A percentile compares a stretch with the other conserved stretches of the same genome.
Evolutionary conservation across 306 rosid species (phyloP).

Genomic region (Albizia julibrissin): DNA sequence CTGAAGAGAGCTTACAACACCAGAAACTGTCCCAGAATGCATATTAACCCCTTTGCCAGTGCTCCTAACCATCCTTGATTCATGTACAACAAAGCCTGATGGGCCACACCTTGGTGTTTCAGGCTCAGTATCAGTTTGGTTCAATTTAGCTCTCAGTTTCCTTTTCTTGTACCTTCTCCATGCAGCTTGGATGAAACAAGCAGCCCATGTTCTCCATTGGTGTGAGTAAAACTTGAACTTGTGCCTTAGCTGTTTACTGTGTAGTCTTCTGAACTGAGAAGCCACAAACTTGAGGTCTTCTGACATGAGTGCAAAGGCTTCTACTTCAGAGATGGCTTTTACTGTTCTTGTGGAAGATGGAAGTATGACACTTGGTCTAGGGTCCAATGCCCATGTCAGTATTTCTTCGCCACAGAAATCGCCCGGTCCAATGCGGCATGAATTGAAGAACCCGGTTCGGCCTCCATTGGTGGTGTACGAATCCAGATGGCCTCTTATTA

Average conservation of each 20-base stretch:
- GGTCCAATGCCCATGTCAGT: slow-evolving; percentile 90
- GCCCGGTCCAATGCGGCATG: slow-evolving; percentile 73
- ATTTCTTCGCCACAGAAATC: slow-evolving; percentile 97
- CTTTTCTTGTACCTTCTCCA: slow-evolving; percentile 78
- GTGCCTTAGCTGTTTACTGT: slow-evolving; percentile 79
- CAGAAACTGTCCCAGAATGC: slow-evolving; percentile 52
- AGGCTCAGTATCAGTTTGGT: slow-evolving; percentile 25
- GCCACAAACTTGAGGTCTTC: slow-evolving; percentile 93
- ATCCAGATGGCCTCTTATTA: slow-evolving; percentile 88
- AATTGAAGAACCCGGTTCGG: slow-evolving; percentile 88
- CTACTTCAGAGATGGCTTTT: slow-evolving; percentile 79
- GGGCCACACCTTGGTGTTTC: slow-evolving; percentile 31
- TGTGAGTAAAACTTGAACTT: slow-evolving; percentile 84
- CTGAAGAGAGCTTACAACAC: slow-evolving; percentile 56
- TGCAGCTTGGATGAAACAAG: slow-evolving; percentile 82
- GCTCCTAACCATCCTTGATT: slow-evolving; percentile 36
- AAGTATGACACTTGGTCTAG: slow-evolving; percentile 66
- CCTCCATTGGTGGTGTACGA: slow-evolving; percentile 96
- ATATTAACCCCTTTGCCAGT: slow-evolving; percentile 40
- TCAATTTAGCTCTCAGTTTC: slow-evolving; percentile 53
- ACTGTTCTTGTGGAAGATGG: slow-evolving; percentile 92
- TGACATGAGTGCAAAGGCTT: slow-evolving; percentile 90
- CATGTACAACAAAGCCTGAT: slow-evolving; percentile 32
- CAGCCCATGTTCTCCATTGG: slow-evolving; percentile 95
- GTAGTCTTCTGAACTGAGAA: slow-evolving; percentile 78